Evolutionary conservation across 768 basidiomycete species (phyloP), one percentile per base, ranked within the genome.

Genomic region (Harrya chromipes): DNA sequence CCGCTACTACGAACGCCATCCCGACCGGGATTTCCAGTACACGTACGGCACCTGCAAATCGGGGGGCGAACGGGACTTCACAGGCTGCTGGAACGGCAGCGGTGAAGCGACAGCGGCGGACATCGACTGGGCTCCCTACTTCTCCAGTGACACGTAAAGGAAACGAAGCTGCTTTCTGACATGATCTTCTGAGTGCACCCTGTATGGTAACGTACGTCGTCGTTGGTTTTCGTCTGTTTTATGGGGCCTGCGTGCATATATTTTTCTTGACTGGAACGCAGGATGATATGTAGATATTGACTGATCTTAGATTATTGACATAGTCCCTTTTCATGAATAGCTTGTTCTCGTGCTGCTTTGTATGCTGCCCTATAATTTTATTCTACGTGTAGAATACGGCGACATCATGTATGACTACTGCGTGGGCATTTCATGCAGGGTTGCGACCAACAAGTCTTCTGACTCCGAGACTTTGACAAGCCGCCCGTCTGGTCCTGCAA

Each of bases 41-140:
- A 8, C 72, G 76, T 16, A 56, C 69, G 20, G 65, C 68, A n/a
- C 67, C 75, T 37, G 63, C 63, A 45, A 59, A 58, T 58, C 61
- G 62, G 54, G 55, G 43, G 16, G 41, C 43, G 6, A 56, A 56
- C 27, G 67, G 63, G 21, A n/a, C 41, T 5, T 46, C 56, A 8
- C 62, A 46, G 16, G 24, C 57, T 37, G 49, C 62, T 23, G 57
- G 58, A 26, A 50, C 65, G 19, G 46, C 67, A 11, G 72, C 85
- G 34, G 77, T 90, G 79, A 91, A 91, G 72, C 76, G 89, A 55
- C 89, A 90, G 62, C 76, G 89, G 74, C 82, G 89, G 76, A 85
- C 83, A 57, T 90, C 87, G 45, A 76, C 79, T 26, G 76, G 78
- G 52, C 60, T 76, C 40, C 77, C 76, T 54, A 66, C 69, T 53